Evolutionary conservation across 1,284 basidiomycete genomes (phyloP).

Genomic region (Rhodotorula sp.): DNA sequence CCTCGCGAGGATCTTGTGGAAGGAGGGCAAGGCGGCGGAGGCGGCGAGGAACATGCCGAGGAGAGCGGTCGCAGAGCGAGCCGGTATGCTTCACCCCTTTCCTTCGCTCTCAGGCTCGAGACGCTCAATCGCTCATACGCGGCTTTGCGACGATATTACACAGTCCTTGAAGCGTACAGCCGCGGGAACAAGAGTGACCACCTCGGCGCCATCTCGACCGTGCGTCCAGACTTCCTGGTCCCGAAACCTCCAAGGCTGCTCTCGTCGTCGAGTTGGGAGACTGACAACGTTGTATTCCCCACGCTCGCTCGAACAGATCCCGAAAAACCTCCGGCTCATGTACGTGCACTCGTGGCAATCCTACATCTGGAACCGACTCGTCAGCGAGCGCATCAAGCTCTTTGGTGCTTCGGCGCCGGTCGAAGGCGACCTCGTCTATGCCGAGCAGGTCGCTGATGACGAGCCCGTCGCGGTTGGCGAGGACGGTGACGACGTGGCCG

Average conservation of each 20-base stretch:
- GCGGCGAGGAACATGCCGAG: slow-evolving; percentile 81
- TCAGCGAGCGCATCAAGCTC: slow-evolving; percentile 80
- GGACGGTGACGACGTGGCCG: slow-evolving; percentile 39
- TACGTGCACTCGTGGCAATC: slow-evolving; percentile 99
- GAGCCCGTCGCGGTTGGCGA: slow-evolving; percentile 50
- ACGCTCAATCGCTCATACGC: too few species aligned
- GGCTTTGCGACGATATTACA: too few species aligned
- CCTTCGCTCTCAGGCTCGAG: too few species aligned
- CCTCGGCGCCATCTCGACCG: slow-evolving; percentile 78
- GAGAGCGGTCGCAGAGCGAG: slow-evolving; percentile 85
- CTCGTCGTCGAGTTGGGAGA: slow-evolving; percentile 11
- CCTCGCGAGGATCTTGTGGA: slow-evolving; percentile 75
- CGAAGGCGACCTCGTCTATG: slow-evolving; percentile 82
- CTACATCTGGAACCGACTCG: slow-evolving; percentile 96
- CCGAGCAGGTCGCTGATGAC: slow-evolving; percentile 51
- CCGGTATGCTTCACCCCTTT: slow-evolving; percentile 49
- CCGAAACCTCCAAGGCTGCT: background rate
- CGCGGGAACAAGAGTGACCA: slow-evolving; percentile 74
- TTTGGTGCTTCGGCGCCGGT: slow-evolving; percentile 74
- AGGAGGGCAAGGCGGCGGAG: slow-evolving; percentile 68
- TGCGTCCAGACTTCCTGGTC: slow-evolving; percentile 51
- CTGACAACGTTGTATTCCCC: slow-evolving; percentile 24
- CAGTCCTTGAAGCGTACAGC: slow-evolving; percentile 79
- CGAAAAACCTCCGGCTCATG: slow-evolving; percentile 91
- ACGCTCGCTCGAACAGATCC: slow-evolving; percentile 63